These are phyloP conservation scores for Chionographis japonica DNA, from an alignment of 106 monocot species.

Conservation along the genomic window DNA sequence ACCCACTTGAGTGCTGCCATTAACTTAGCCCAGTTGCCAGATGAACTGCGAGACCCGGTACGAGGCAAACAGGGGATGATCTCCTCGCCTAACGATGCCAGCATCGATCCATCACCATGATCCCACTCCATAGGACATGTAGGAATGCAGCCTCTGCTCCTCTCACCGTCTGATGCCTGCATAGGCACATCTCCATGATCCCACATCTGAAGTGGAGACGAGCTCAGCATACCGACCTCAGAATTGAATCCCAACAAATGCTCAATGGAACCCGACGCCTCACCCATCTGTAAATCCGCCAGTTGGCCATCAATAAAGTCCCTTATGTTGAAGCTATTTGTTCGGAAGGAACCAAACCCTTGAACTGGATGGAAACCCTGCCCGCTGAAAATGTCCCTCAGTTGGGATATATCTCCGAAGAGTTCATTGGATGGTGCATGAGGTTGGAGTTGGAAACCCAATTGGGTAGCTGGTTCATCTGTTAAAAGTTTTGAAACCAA, in stretches of 20 bases:
- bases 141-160: background rate
- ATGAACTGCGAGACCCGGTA: background rate
- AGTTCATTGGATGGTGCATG: constrained; percentile 3
- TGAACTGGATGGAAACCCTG: constrained; percentile 9
- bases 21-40: constrained; percentile 51
- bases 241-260: constrained; percentile 15
- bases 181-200: constrained; percentile 13
- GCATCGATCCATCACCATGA: no score
- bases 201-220: constrained; percentile 7
- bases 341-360: constrained; percentile 10
- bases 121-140: no score
- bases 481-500: constrained; percentile 2
- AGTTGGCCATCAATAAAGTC: constrained; percentile 10
- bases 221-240: constrained; percentile 11
- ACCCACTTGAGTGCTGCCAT: constrained; percentile 44
- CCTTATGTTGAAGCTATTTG: constrained; percentile 12
- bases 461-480: constrained; percentile 21
- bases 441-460: constrained; percentile 11
- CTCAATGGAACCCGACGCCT: constrained; percentile 5
- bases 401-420: constrained; percentile 20
- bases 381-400: constrained; percentile 9
- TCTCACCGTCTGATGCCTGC: constrained; percentile 6
- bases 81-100: no score
- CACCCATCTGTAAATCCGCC: background rate
- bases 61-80: background rate